A percentile compares a stretch with the other conserved stretches of the same genome.
phyloP scores from a whole-genome alignment of 305 asterid genomes.

The Euphrasia arctica region DNA sequence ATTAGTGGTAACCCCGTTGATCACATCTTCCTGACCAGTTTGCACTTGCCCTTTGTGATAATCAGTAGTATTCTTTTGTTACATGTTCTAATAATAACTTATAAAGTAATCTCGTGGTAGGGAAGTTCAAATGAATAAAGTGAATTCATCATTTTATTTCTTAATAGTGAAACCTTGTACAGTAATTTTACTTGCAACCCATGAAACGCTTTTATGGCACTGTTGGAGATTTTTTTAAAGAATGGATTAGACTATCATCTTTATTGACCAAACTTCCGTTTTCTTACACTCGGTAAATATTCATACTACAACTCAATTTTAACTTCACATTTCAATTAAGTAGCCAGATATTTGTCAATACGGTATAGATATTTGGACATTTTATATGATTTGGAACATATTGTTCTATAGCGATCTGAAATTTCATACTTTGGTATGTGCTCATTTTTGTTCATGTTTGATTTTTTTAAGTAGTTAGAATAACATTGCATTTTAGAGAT shows the following conservation, averaged over 20 bases:
- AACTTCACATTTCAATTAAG: neutral
- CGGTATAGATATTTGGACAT: slow-evolving; percentile 51
- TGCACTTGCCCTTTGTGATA: too few relatives aligned
- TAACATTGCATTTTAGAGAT: neutral
- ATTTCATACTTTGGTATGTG: neutral
- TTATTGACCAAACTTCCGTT: neutral
- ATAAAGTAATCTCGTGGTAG: too few relatives aligned
- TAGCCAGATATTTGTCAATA: slow-evolving; percentile 6
- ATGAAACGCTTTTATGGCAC: neutral
- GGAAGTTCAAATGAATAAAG: neutral
- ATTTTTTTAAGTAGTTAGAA: neutral
- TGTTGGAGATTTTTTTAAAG: neutral
- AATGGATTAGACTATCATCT: neutral
- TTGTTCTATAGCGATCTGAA: too few relatives aligned
- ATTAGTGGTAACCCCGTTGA: too few relatives aligned
- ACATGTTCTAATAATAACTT: too few relatives aligned
- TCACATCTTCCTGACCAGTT: too few relatives aligned
- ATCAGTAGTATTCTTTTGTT: too few relatives aligned
- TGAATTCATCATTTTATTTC: slow-evolving; percentile 1
- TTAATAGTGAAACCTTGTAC: neutral
- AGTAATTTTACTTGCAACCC: neutral
- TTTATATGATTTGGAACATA: slow-evolving; percentile 24
- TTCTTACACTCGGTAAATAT: neutral
- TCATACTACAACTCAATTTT: neutral
- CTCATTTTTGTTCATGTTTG: neutral